Base-by-base conservation (phyloP, 2,329 filamentous ascomycete species). In the Escovopsis sp. region DNA sequence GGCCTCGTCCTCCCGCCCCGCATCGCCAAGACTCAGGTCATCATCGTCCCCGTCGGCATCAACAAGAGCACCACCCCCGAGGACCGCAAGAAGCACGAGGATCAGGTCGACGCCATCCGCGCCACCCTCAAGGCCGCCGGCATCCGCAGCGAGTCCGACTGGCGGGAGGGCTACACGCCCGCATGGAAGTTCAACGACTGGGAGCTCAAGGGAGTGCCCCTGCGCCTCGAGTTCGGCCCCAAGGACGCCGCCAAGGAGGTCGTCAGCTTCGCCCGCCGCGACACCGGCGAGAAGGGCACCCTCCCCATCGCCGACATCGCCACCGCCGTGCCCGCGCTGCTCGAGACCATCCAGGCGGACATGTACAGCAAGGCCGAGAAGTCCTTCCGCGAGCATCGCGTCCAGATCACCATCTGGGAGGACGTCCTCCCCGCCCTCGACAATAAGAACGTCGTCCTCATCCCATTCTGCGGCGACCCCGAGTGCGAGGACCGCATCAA, bases 151-250 rank as follows among this genome's bases (percentile, higher is more conserved):
- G 80, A 92, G 45, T 73, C 78, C 35, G 90, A 98, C 54, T 71
- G 76, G 54, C 79, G 92, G 40, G 88, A 96, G 35, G 82, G 81
- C 45, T 94, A 96, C 76, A 75, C 86, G 41, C 87, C 90, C 27
- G 86, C 85, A 44, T 96, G 82, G 78, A 98, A 98, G 62, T 98
- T 98, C 68, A 93, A 92, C 62, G 87, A 98, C 61, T 94, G 86
- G 85, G 92, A 98, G 59, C 70, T 96, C 48, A 92, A 88, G 62
- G 90, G 92, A 55, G 81, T 96, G 29, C 90, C 92, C 32, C 72
- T 98, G 27, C 81, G 90, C 40, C 70, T 98, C 39, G 90, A 98
- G 59, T 94, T 94, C 52, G 92, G 92, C 5, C 88, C 90, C 50
- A 93, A 93, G 61, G 90, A 96, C 54, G 79, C 80, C 11, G 84